phyloP scores from a whole-genome alignment of 331 rosid species.

The Pyracantha coccinea region DNA sequence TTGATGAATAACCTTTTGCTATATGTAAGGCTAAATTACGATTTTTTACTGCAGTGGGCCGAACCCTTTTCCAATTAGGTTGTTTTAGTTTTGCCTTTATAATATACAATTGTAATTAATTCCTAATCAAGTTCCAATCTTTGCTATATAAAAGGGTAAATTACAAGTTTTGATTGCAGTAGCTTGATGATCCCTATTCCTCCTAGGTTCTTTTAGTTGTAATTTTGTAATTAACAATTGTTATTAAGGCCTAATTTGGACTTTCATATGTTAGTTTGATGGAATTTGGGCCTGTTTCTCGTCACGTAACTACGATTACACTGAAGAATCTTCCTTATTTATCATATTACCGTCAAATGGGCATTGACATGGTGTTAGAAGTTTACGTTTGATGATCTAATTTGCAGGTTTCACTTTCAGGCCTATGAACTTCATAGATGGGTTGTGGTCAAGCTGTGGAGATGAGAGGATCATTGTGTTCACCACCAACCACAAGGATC shows the following conservation, averaged over 20 bases:
- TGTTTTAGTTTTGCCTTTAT: background rate
- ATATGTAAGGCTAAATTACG: background rate
- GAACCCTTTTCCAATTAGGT: background rate
- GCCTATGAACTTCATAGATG: conserved; percentile 51
- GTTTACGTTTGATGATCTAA: background rate
- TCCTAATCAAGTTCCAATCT: background rate
- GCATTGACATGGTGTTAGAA: background rate
- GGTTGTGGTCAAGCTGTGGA: conserved; percentile 55
- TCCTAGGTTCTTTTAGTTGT: no score
- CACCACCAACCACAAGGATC: conserved; percentile 45
- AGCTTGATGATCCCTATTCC: no score
- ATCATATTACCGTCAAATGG: background rate
- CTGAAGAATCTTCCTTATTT: background rate
- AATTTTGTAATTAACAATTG: no score
- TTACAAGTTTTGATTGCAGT: background rate
- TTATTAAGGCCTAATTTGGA: no score
- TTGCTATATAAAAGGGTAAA: background rate
- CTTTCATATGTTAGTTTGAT: no score
- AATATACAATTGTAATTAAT: no score
- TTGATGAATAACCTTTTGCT: no score
- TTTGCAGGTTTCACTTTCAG: conserved; percentile 35
- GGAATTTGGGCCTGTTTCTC: background rate
- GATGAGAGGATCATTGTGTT: conserved; percentile 50
- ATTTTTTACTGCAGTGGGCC: background rate
- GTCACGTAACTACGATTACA: background rate